These are phyloP conservation scores for Dichomitus squalens DNA, from an alignment of 1,284 basidiomycete genomes.

Conservation along the genomic window DNA sequence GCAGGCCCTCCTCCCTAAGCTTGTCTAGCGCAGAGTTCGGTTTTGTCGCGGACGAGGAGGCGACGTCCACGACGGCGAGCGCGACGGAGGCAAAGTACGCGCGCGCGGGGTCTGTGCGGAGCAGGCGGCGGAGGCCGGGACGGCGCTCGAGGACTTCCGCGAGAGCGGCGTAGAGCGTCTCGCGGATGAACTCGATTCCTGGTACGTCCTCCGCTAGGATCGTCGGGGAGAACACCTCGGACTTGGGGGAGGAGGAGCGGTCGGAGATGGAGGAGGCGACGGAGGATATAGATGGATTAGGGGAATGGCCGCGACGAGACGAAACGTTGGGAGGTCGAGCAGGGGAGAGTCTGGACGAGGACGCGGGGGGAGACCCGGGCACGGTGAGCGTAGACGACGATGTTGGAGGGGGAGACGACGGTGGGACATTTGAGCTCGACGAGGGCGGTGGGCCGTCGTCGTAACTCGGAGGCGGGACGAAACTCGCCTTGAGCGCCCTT, in stretches of 20 bases:
- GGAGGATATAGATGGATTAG: conserved; percentile 30
- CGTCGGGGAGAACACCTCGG: conserved; percentile 32
- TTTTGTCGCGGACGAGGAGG: conserved; percentile 46
- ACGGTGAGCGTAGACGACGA: conserved; percentile 21
- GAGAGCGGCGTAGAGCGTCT: conserved; percentile 79
- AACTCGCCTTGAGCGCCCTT: conserved; percentile 54
- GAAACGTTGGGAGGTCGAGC: conserved; percentile 20
- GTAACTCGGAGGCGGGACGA: conserved; percentile 74
- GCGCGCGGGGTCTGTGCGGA: conserved; percentile 63
- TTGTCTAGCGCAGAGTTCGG: conserved; percentile 5
- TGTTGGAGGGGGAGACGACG: conserved; percentile 6
- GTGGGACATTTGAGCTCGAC: conserved; percentile 10
- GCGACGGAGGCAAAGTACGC: conserved; percentile 79
- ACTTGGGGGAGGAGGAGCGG: conserved; percentile 10
- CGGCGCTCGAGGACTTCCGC: conserved; percentile 64
- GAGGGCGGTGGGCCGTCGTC: conserved; percentile 36
- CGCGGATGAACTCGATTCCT: conserved; percentile 74
- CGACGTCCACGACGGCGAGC: conserved; percentile 71
- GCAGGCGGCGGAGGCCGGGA: conserved; percentile 52
- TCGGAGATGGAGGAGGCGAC: conserved; percentile 6
- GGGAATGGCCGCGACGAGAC: conserved; percentile 27
- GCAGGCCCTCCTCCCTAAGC: conserved; percentile 9
- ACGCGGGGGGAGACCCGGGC: conserved; percentile 9
- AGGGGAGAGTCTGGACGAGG: conserved; percentile 33
- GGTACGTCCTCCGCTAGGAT: conserved; percentile 58